phyloP scores from a whole-genome alignment of 441 rosid genomes.

The Corymbia calophylla region DNA sequence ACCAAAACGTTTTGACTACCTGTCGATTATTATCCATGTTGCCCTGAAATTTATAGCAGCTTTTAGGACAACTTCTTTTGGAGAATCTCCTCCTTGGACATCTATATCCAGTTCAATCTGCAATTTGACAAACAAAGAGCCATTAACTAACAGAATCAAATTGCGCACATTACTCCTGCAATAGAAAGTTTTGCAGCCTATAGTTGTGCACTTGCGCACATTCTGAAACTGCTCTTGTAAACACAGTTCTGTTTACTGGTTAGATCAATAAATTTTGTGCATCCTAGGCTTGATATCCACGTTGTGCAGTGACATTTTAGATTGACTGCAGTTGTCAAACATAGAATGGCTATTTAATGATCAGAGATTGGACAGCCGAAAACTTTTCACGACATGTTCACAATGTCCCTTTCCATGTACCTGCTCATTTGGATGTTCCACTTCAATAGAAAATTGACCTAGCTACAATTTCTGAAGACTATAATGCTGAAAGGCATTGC shows the following conservation, averaged over 20 bases:
- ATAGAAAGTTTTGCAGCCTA: background rate
- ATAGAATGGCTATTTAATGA: background rate
- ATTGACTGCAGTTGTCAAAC: background rate
- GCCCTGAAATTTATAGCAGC: background rate
- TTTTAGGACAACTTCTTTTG: background rate
- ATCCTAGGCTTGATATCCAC: background rate
- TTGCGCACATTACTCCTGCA: background rate
- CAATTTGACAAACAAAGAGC: background rate
- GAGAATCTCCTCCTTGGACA: background rate
- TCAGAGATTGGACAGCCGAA: background rate
- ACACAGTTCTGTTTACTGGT: background rate
- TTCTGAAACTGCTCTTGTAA: background rate
- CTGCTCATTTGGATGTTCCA: background rate
- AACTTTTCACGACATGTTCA: background rate
- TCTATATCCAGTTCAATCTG: background rate
- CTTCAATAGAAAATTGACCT: background rate
- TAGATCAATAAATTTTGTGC: background rate
- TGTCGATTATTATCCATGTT: background rate
- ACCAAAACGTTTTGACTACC: background rate
- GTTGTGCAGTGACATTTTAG: background rate
- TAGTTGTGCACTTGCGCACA: background rate
- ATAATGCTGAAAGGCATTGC: background rate
- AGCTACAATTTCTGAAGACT: background rate
- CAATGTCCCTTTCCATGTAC: background rate
- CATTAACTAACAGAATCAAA: background rate